Conservation (phyloP, 305 asterid species). For the Fraxinus paxiana region DNA sequence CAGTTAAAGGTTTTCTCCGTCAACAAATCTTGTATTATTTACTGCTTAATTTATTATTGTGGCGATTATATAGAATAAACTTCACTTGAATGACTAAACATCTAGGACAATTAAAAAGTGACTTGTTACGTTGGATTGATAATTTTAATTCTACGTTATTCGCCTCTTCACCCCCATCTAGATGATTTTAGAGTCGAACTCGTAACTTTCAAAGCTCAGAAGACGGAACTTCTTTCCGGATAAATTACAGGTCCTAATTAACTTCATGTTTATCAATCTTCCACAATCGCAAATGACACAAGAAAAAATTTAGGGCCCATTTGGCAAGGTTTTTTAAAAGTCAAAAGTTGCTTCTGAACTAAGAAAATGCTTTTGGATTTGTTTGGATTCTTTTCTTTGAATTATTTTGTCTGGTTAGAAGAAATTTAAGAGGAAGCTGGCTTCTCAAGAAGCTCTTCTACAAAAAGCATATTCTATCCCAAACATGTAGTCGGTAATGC, state of each 20-base stretch:
- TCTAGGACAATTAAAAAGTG: no score
- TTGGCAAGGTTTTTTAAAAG: background rate
- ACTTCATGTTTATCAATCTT: background rate
- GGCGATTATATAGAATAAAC: no score
- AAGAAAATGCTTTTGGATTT: background rate
- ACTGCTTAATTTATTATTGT: no score
- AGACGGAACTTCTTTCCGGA: slow-evolving; percentile 47
- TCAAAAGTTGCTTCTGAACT: background rate
- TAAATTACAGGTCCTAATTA: slow-evolving; percentile 19
- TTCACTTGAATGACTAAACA: no score
- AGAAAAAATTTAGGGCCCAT: background rate
- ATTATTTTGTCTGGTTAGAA: no score
- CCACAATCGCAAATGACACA: background rate
- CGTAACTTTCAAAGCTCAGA: slow-evolving; percentile 31
- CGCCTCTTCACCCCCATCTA: no score
- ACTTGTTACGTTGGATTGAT: no score
- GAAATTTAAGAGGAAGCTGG: background rate
- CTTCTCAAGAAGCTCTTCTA: background rate
- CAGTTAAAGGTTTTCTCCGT: no score
- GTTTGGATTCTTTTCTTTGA: background rate
- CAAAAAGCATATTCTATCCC: slow-evolving; percentile 35
- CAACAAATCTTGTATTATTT: no score
- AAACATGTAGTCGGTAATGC: background rate
- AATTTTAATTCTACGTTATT: no score
- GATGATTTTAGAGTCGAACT: no score